Evolutionary conservation across 192 early-diverging fungal genomes (phyloP).

Genomic region (Spizellomyces sp.): DNA sequence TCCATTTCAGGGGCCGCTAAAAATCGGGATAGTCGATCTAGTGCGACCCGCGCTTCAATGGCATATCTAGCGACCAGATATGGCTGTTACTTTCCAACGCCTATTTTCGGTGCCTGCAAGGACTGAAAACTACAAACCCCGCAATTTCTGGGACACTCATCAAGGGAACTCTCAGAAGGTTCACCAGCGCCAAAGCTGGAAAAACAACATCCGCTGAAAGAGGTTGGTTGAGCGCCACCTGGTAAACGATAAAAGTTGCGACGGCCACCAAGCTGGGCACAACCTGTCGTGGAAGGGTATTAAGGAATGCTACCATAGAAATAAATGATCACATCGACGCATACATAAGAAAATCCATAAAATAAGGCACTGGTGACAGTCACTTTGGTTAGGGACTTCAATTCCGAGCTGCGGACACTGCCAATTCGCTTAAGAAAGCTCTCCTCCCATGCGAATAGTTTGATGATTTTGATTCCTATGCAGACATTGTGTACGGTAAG

Average conservation of each 20-base stretch:
- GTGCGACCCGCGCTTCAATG: background rate
- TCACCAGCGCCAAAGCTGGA: constrained; percentile 58
- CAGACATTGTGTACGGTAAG: background rate
- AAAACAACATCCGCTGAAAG: constrained; percentile 61
- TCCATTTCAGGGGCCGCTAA: constrained; percentile 6
- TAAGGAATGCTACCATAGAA: too few species aligned
- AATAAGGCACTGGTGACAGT: constrained; percentile 48
- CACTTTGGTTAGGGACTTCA: constrained; percentile 70
- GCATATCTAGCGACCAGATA: background rate
- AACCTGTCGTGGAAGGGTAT: background rate
- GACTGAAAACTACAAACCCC: background rate
- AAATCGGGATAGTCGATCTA: background rate
- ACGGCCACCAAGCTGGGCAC: constrained; percentile 7
- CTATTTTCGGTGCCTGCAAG: constrained; percentile 2
- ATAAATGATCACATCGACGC: background rate
- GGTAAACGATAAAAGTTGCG: constrained; percentile 29
- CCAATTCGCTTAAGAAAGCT: constrained; percentile 70
- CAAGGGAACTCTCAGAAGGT: constrained; percentile 53
- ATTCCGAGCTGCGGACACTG: constrained; percentile 71
- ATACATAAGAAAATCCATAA: background rate
- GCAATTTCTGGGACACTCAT: background rate
- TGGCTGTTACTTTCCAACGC: background rate
- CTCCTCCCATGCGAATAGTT: constrained; percentile 90
- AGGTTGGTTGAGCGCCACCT: constrained; percentile 7
- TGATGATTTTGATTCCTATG: constrained; percentile 87